Evolutionary conservation across 106 monocot species (phyloP), one percentile per base, ranked within the genome.

Genomic region (Chionographis japonica): DNA sequence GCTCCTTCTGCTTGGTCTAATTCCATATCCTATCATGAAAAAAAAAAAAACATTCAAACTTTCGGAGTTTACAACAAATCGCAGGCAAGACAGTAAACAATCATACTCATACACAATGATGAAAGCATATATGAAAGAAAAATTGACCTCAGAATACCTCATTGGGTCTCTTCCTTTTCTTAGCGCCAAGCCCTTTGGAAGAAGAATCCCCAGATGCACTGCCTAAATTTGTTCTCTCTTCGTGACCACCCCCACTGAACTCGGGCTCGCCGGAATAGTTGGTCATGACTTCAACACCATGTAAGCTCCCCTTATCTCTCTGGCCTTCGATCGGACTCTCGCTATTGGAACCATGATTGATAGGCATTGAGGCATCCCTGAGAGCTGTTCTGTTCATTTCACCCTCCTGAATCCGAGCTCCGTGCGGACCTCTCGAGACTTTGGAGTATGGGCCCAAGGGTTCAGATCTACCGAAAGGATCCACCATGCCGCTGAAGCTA

Each of bases 161-260:
- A 68, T 63, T 72, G 50, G 60, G 13, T 56, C 71, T 83, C 55
- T 79, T 89, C 65, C 85, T 82, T 63, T 85, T 85, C 71, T 67
- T 89, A 17, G 74, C 35, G 65, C 58, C 65, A 40, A 56, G 42
- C 4, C 38, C 75, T 40, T 68, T 78, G 54, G 81, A 78, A n/a
- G 81, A 75, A 52, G 71, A 69, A 50, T 84, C 76, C 49, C 72
- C 70, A 58, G 58, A 72, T 7, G 61, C 59, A 43, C 38, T 59
- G 2, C 46, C 77, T 43, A 42, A 67, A 46, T 59, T 64, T 19
- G 65, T 52, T 11, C 12, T 58, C 67, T 72, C 81, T 15, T 70
- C 81, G 42, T 73, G 72, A 51, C 72, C 75, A 65, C 63, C 43
- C 13, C 66, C 75, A 62, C 74, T 74, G 55, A 76, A 65, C 37